Evolutionary conservation across 2,329 filamentous ascomycete genomes (phyloP).

Genomic region (Fusarium albidum): DNA sequence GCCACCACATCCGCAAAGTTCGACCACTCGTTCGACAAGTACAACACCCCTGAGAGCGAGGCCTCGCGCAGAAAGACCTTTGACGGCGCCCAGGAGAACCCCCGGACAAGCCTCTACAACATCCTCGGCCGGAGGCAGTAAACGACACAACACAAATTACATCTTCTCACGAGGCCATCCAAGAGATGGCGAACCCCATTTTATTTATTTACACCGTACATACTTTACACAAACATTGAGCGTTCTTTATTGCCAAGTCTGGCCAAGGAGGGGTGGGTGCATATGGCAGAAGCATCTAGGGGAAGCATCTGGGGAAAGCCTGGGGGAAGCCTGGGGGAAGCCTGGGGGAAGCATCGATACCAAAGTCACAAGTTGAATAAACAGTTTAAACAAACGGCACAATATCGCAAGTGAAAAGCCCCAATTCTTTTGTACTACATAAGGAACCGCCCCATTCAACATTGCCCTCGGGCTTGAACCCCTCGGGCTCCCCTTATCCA

Average conservation of each 20-base stretch:
- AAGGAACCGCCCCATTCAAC: conserved; percentile 23
- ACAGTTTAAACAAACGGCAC: conserved; percentile 5
- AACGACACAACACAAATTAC: background rate
- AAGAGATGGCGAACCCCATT: background rate
- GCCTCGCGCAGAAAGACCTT: conserved; percentile 45
- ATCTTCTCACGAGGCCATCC: background rate
- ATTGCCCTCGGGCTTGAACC: conserved; percentile 7
- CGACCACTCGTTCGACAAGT: conserved; percentile 49
- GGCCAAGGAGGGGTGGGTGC: too few species aligned
- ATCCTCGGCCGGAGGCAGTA: conserved; percentile 44
- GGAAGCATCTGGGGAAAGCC: too few species aligned
- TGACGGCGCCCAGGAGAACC: conserved; percentile 43
- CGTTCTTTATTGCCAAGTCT: conserved; percentile 27
- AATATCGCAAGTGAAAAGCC: background rate
- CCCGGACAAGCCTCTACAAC: conserved; percentile 47
- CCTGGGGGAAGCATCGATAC: conserved; percentile 27
- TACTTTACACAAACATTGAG: conserved; percentile 24
- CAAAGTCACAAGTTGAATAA: conserved; percentile 22
- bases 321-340: too few species aligned
- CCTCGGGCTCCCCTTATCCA: conserved; percentile 8
- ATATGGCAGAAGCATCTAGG: too few species aligned
- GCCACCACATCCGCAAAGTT: conserved; percentile 44
- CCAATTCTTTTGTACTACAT: conserved; percentile 36
- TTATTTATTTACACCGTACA: conserved; percentile 3
- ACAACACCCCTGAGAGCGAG: conserved; percentile 49